Percentiles rank a stretch among this genome's conserved stretches.
These are phyloP conservation scores for Coffea canephora DNA, from an alignment of 257 asterid species.

Conservation along the genomic window DNA sequence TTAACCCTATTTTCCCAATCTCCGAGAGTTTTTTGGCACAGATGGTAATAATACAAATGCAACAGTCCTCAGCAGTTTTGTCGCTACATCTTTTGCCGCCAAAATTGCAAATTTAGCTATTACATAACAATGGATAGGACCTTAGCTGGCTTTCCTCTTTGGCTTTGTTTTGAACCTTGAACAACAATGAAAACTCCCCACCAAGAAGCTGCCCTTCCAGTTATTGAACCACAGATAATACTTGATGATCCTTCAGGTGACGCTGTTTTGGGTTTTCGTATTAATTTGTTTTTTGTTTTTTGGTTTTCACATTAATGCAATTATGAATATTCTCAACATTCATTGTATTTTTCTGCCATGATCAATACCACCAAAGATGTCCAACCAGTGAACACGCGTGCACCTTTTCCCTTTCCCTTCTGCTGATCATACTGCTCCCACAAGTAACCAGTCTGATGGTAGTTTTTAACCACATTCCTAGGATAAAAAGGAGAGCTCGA, in stretches of 20 bases:
- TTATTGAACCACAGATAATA: not conserved
- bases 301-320: not conserved
- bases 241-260: not conserved
- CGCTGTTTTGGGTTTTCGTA: not conserved
- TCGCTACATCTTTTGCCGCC: not conserved
- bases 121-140: not conserved
- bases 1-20: not conserved
- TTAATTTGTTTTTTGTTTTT: no score
- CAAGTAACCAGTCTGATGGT: conserved; percentile 64
- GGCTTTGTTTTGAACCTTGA: not conserved
- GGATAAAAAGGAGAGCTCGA: conserved; percentile 1
- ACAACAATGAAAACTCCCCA: not conserved
- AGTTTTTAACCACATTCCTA: conserved; percentile 82
- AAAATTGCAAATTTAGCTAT: not conserved
- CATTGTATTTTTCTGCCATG: conserved; percentile 76
- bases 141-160: not conserved
- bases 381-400: conserved; percentile 89
- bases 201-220: not conserved
- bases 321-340: conserved; percentile 33
- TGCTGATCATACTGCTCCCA: conserved; percentile 98
- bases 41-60: not conserved
- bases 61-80: not conserved
- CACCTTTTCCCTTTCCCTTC: conserved; percentile 93
- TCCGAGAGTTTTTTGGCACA: not conserved
- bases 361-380: conserved; percentile 78